phyloP scores from a whole-genome alignment of 345 rosid genomes.

The Rhizophora mangle region DNA sequence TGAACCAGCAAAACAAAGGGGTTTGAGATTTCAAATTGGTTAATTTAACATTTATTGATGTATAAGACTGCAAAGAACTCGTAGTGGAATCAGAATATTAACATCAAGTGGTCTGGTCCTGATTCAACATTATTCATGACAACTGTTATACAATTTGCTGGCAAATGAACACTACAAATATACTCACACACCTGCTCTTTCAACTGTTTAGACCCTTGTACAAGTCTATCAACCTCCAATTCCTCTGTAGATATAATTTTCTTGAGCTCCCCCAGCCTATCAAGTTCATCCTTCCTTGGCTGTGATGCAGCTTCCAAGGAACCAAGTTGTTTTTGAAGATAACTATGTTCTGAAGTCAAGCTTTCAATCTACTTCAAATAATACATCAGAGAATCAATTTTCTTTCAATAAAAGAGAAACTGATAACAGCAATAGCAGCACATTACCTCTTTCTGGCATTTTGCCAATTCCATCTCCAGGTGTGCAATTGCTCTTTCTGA shows the following conservation, averaged over 20 bases:
- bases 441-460: slow-evolving; percentile 78
- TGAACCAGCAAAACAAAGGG: background rate
- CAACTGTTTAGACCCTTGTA: slow-evolving; percentile 65
- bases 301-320: slow-evolving; percentile 75
- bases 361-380: slow-evolving; percentile 62
- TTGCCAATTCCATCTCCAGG: slow-evolving; percentile 85
- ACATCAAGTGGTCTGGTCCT: background rate
- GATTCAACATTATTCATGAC: too few species aligned
- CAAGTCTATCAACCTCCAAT: slow-evolving; percentile 62
- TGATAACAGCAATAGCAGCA: background rate
- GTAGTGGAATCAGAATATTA: slow-evolving; percentile 1
- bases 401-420: background rate
- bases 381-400: background rate
- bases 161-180: background rate
- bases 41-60: slow-evolving; percentile 2
- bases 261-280: slow-evolving; percentile 62
- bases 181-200: slow-evolving; percentile 60
- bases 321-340: slow-evolving; percentile 73
- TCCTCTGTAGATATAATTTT: slow-evolving; percentile 56
- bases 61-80: background rate
- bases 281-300: slow-evolving; percentile 71
- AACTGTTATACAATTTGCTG: too few species aligned
- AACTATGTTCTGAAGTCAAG: slow-evolving; percentile 61
- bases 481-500: slow-evolving; percentile 57
- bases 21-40: background rate